Percentiles rank a stretch among this genome's conserved stretches.
Evolutionary conservation across 2,329 filamentous ascomycete species (phyloP).

Genomic region (Bipolaris sorokiniana): DNA sequence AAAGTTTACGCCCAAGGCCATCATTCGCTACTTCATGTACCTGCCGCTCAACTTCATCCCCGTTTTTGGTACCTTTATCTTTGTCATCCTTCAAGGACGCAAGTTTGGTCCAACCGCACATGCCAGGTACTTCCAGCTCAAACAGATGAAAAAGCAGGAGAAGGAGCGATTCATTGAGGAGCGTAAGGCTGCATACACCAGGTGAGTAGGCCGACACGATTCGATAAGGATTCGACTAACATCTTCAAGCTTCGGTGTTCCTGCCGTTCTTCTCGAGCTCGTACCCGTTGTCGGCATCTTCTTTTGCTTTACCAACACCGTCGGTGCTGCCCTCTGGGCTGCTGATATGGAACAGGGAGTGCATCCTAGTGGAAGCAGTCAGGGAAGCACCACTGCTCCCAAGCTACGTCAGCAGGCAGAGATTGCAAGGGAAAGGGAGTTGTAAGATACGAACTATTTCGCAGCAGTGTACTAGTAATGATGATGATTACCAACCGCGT

Average conservation of each 20-base stretch:
- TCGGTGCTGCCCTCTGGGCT: conserved; percentile 93
- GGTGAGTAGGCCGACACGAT: conserved; percentile 55
- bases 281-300: conserved; percentile 81
- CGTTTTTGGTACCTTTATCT: conserved; percentile 80
- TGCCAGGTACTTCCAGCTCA: conserved; percentile 85
- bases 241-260: conserved; percentile 65
- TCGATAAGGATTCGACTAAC: conserved; percentile 3
- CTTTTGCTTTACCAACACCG: conserved; percentile 89
- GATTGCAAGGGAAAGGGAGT: conserved; percentile 41
- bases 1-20: conserved; percentile 60
- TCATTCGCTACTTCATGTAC: conserved; percentile 83
- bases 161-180: conserved; percentile 71
- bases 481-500: conserved; percentile 14
- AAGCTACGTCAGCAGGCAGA: conserved; percentile 47
- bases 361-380: conserved; percentile 12
- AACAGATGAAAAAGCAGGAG: conserved; percentile 74
- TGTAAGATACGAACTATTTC: conserved; percentile 29
- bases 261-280: conserved; percentile 82
- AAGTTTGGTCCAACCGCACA: conserved; percentile 62
- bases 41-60: conserved; percentile 93
- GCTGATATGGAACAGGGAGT: conserved; percentile 72
- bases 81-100: conserved; percentile 72
- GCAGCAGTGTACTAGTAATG: conserved; percentile 10
- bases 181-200: conserved; percentile 78
- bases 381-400: conserved; percentile 41